Evolutionary conservation across 2,329 filamentous ascomycete species (phyloP).

Genomic region (Aspergillus alliaceus): DNA sequence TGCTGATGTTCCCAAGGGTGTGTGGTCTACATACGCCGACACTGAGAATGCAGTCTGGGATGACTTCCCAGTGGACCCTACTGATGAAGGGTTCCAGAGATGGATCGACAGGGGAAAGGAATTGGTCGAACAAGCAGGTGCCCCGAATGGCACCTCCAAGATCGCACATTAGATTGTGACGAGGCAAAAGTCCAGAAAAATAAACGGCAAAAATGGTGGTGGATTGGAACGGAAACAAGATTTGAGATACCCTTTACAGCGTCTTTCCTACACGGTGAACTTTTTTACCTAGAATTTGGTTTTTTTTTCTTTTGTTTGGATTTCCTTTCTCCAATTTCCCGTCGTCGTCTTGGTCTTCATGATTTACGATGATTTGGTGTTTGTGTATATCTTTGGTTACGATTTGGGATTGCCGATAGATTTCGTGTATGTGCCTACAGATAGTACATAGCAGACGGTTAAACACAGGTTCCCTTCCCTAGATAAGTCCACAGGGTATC

Average conservation of each 20-base stretch:
- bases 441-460: not conserved
- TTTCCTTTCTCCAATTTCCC: constrained; percentile 9
- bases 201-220: constrained; percentile 3
- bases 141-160: constrained; percentile 30
- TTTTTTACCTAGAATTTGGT: not conserved
- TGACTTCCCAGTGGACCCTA: constrained; percentile 42
- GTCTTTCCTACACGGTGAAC: constrained; percentile 3
- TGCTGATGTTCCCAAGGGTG: constrained; percentile 38
- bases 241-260: constrained; percentile 38
- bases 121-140: constrained; percentile 43
- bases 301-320: not conserved
- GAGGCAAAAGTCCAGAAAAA: not conserved
- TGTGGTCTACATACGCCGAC: constrained; percentile 44
- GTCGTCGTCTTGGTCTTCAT: constrained; percentile 1
- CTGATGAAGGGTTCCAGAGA: constrained; percentile 37
- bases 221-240: constrained; percentile 29
- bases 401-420: not conserved
- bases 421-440: not conserved
- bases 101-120: constrained; percentile 44
- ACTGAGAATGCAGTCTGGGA: constrained; percentile 42
- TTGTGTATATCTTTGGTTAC: not conserved
- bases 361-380: constrained; percentile 11
- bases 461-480: not conserved
- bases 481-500: constrained; percentile 13
- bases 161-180: constrained; percentile 9